phyloP scores from a whole-genome alignment of 768 basidiomycete genomes.

The Tremella yokohamensis region DNA sequence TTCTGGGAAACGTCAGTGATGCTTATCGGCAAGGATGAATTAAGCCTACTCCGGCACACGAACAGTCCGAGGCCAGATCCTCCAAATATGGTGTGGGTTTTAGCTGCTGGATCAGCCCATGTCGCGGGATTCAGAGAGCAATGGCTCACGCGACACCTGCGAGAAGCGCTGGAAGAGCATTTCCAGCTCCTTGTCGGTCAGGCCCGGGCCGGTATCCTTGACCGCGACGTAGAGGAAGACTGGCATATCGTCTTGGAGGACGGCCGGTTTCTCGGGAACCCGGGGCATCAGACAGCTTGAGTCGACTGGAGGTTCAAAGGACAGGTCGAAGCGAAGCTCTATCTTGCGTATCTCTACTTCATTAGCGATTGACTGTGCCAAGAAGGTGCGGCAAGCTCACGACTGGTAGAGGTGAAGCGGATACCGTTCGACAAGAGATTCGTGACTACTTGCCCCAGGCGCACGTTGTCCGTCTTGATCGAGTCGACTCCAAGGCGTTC shows the following conservation, averaged over 20 bases:
- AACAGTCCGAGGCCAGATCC: constrained; percentile 52
- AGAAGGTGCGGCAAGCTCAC: constrained; percentile 13
- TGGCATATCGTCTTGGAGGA: constrained; percentile 31
- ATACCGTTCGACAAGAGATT: constrained; percentile 52
- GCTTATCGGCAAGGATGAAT: constrained; percentile 14
- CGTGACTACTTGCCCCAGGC: constrained; percentile 53
- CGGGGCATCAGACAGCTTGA: constrained; percentile 43
- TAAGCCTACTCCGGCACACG: constrained; percentile 37
- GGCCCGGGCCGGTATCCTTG: constrained; percentile 52
- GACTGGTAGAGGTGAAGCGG: constrained; percentile 50
- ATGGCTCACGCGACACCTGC: constrained; percentile 26
- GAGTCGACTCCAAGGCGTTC: constrained; percentile 33
- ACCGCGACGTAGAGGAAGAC: constrained; percentile 52
- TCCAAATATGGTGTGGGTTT: constrained; percentile 46
- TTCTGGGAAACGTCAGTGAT: constrained; percentile 21
- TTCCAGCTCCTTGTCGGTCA: constrained; percentile 50
- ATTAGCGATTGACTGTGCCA: neutral
- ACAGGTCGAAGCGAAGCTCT: constrained; percentile 46
- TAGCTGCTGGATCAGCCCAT: constrained; percentile 1
- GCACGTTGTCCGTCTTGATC: constrained; percentile 52
- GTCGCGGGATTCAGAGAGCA: constrained; percentile 13
- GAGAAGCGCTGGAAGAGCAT: constrained; percentile 53
- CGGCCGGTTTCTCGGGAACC: constrained; percentile 16
- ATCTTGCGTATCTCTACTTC: constrained; percentile 39
- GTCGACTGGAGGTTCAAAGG: constrained; percentile 44